Base-by-base conservation (phyloP, 176 grass and related monocot species). In the Pontederia crassipes region DNA sequence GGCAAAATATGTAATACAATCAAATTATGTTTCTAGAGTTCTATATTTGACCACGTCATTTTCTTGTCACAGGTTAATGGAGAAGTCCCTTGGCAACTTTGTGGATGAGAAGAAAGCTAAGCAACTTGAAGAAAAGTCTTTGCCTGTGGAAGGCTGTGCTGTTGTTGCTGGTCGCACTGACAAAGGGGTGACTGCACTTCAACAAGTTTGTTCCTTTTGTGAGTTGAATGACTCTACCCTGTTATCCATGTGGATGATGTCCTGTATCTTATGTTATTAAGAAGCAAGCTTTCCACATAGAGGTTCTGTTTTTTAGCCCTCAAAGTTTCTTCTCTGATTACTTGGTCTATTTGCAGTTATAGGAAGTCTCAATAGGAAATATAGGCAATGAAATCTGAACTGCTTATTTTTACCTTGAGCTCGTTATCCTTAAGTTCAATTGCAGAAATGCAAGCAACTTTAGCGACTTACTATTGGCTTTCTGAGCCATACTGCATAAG, bases 201-300 rank as follows among this genome's bases (percentile, higher is more conserved):
- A 97, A 75, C 92, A 97, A 88, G 92, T 97, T 90, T 97, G 92
- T 83, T 88, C 92, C 91, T 91, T 97, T 97, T 97, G 92, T 91
- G 68, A 85, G 87, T 97, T 85, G 63, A 71, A 72, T 67, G 26
- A 29, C 49, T 62, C 28, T 74, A 12, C 46, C 74, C 77, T 56
- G 13, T 65, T 10, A 57, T 35, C 58, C 6, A 4, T 40, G 32
- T 40, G 32, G 32, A 40, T 40, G 6, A 40, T 3, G 32, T 40
- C 32, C 32, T 40, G 32, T 0, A 40, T 12, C 13, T 13, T 8
- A 18, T 55, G 14, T 55, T 28, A 50, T 51, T 20, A 14, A 15
- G 51, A 15, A 54, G 17, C 15, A 47, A 49, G 24, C 1, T 35
- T 16, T 50, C 50, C 14, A 65, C 17, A 24, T 60, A 32, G 32